A percentile compares a stretch with the other conserved stretches of the same genome.
Conservation (phyloP, 192 early-diverging fungal genomes). For the Linnemannia zychae region DNA sequence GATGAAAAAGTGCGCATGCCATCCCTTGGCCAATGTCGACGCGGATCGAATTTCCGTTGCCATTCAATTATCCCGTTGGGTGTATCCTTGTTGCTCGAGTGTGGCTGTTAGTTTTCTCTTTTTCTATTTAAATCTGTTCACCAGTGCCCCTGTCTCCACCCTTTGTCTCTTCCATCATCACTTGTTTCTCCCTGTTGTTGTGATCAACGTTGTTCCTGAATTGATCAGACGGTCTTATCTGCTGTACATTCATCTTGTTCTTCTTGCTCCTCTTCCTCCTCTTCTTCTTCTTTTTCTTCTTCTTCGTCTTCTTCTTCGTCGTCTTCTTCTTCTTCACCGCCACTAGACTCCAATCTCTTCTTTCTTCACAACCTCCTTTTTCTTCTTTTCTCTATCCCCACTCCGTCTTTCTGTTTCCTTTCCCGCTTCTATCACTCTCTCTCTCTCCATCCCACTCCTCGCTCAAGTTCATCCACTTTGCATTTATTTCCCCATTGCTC, state of each 20-base stretch:
- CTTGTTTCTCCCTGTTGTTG: too few species aligned
- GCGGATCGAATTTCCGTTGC: too few species aligned
- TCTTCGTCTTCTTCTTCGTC: not conserved
- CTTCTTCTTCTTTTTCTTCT: not conserved
- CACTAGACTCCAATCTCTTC: not conserved
- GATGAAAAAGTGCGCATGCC: too few species aligned
- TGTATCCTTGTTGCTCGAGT: too few species aligned
- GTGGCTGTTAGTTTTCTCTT: too few species aligned
- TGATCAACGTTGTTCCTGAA: constrained; percentile 2
- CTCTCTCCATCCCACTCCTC: not conserved
- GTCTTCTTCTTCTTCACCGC: not conserved
- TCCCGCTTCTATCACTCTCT: not conserved
- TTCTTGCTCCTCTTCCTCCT: too few species aligned
- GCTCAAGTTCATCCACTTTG: not conserved
- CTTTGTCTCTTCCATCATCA: not conserved
- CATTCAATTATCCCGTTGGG: too few species aligned
- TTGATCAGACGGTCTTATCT: too few species aligned
- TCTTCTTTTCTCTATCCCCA: not conserved
- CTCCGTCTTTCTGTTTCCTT: not conserved
- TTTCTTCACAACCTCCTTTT: not conserved
- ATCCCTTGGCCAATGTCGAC: too few species aligned
- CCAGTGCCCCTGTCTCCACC: not conserved
- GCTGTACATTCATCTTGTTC: not conserved
- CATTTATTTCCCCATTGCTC: not conserved
- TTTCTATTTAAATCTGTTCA: too few species aligned